A percentile compares a stretch with the other conserved stretches of the same genome.
phyloP scores from a whole-genome alignment of 23 red algal species.

The Agarophyton chilense region DNA sequence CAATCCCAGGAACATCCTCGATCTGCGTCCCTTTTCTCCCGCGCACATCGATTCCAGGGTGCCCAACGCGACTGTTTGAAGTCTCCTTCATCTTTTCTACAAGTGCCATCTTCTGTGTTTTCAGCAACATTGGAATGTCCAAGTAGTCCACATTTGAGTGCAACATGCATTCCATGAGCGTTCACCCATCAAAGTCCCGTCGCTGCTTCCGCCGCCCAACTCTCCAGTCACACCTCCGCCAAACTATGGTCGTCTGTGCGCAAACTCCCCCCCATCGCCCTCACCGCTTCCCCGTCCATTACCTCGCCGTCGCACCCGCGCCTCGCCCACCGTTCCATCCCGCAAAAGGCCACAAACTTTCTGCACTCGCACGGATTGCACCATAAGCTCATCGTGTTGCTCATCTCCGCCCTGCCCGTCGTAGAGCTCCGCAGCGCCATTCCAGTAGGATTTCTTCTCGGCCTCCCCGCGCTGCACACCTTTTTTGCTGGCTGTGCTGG shows the following conservation, averaged over 20 bases:
- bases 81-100: too few species aligned
- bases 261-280: not conserved
- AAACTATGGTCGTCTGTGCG: not conserved
- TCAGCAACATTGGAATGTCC: too few species aligned
- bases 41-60: too few species aligned
- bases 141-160: too few species aligned
- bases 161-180: too few species aligned
- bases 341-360: constrained; percentile 12
- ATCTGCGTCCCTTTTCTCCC: too few species aligned
- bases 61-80: too few species aligned
- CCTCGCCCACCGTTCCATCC: not conserved
- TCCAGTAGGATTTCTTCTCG: constrained; percentile 86
- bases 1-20: too few species aligned
- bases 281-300: not conserved
- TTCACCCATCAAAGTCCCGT: too few species aligned
- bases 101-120: too few species aligned
- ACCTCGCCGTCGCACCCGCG: too few species aligned
- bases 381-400: constrained; percentile 4
- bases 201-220: not conserved
- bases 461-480: constrained; percentile 59
- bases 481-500: constrained; percentile 73
- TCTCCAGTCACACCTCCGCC: not conserved
- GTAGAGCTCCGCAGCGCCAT: constrained; percentile 92
- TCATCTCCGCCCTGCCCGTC: constrained; percentile 84
- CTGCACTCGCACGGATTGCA: constrained; percentile 8